These are phyloP conservation scores for Pythium dissotocum DNA, from an alignment of 352 stramenopile genomes.

Conservation along the genomic window DNA sequence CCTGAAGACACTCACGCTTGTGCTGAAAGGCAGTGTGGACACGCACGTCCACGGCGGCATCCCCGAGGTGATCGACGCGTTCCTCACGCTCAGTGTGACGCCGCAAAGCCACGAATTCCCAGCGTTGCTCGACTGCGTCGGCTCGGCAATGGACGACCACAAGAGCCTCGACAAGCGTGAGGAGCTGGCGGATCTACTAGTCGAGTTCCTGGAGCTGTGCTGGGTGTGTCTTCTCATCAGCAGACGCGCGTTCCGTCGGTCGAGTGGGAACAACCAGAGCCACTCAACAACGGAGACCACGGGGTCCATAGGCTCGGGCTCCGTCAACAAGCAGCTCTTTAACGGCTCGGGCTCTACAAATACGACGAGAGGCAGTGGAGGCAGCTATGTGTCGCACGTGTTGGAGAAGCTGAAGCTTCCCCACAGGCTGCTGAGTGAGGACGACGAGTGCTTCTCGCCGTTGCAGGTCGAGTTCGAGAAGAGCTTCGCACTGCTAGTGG, in stretches of 20 bases:
- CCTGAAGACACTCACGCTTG: conserved; percentile 72
- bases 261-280: conserved; percentile 4
- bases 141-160: conserved; percentile 33
- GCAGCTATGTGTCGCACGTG: neutral
- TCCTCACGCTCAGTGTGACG: conserved; percentile 29
- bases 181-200: conserved; percentile 53
- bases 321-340: neutral
- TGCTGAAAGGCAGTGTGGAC: conserved; percentile 82
- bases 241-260: conserved; percentile 52
- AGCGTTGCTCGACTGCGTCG: conserved; percentile 36
- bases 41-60: conserved; percentile 77
- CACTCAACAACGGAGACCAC: neutral
- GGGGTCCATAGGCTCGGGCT: neutral
- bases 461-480: conserved; percentile 74
- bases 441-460: conserved; percentile 36
- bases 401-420: conserved; percentile 1
- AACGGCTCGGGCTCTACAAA: neutral
- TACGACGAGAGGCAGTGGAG: neutral
- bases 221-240: conserved; percentile 62
- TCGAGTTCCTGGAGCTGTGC: conserved; percentile 59
- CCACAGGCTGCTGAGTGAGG: conserved; percentile 2
- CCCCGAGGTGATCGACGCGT: conserved; percentile 71
- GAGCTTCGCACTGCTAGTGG: conserved; percentile 56
- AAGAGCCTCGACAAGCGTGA: conserved; percentile 40
- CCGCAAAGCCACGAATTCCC: neutral